Percentiles rank a stretch among this genome's conserved stretches.
Evolutionary conservation across 2,329 filamentous ascomycete species (phyloP).

Genomic region (Venturia carpophila): DNA sequence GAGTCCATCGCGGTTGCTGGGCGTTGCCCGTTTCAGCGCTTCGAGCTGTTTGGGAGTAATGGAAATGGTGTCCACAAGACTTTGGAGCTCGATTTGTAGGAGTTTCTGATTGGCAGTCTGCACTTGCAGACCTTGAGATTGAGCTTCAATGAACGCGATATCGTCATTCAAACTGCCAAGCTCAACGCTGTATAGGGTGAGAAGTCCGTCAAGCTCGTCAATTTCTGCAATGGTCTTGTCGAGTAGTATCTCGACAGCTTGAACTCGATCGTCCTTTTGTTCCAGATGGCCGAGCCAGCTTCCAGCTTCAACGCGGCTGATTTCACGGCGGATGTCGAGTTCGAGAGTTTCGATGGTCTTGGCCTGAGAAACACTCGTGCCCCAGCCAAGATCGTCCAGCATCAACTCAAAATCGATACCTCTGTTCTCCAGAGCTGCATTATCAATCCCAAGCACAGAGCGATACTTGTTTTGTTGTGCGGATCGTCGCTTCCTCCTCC

Average conservation of each 20-base stretch:
- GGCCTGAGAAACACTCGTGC: slow-evolving; percentile 62
- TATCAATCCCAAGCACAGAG: slow-evolving; percentile 68
- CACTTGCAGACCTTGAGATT: slow-evolving; percentile 92
- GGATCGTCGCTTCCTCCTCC: slow-evolving; percentile 54
- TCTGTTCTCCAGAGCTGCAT: slow-evolving; percentile 64
- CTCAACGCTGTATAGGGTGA: slow-evolving; percentile 92
- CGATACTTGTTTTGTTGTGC: slow-evolving; percentile 75
- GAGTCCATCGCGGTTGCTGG: slow-evolving; percentile 63
- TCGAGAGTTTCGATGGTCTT: slow-evolving; percentile 75
- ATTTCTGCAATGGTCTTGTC: slow-evolving; percentile 90
- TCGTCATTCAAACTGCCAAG: slow-evolving; percentile 90
- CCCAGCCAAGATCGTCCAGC: slow-evolving; percentile 81
- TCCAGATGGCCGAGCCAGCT: slow-evolving; percentile 79
- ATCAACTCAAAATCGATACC: slow-evolving; percentile 75
- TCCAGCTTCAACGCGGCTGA: slow-evolving; percentile 84
- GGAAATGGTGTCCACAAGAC: slow-evolving; percentile 81
- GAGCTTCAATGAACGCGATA: slow-evolving; percentile 93
- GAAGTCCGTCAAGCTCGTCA: slow-evolving; percentile 86
- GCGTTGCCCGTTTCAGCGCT: slow-evolving; percentile 62
- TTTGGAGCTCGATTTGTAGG: slow-evolving; percentile 80
- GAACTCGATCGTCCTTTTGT: slow-evolving; percentile 83
- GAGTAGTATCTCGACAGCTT: slow-evolving; percentile 75
- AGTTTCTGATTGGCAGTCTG: slow-evolving; percentile 96
- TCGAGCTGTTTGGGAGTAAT: slow-evolving; percentile 71
- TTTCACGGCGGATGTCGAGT: slow-evolving; percentile 73